Percentiles rank a stretch among this genome's conserved stretches.
These are phyloP conservation scores for Karstenula rhodostoma DNA, from an alignment of 2,329 filamentous ascomycete species.

Conservation along the genomic window DNA sequence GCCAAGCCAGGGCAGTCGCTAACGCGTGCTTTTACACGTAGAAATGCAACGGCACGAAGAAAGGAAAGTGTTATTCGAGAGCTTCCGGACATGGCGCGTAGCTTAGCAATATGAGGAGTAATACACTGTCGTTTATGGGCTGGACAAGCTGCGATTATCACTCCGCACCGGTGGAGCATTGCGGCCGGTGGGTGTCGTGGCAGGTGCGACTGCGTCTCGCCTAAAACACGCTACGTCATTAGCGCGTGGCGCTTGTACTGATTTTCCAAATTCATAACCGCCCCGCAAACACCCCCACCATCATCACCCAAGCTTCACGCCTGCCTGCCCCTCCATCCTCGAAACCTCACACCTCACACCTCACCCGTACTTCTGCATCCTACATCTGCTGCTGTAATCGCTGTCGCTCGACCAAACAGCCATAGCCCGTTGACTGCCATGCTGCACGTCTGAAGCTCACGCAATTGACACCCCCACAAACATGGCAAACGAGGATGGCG, in stretches of 20 bases:
- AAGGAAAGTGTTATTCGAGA: slow-evolving; percentile 14
- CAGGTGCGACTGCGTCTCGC: slow-evolving; percentile 5
- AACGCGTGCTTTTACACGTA: background rate
- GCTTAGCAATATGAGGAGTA: slow-evolving; percentile 1
- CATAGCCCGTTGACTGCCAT: slow-evolving; percentile 7
- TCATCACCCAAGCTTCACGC: slow-evolving; percentile 4
- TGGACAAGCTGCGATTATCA: background rate
- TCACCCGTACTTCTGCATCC: slow-evolving; percentile 2
- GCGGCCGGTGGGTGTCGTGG: background rate
- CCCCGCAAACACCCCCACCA: slow-evolving; percentile 7
- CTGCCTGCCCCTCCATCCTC: background rate
- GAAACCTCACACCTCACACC: slow-evolving; percentile 1
- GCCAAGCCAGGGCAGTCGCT: background rate
- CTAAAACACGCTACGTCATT: slow-evolving; percentile 1
- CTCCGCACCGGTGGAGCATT: background rate
- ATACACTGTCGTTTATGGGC: background rate
- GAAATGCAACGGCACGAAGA: slow-evolving; percentile 13
- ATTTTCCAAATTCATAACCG: background rate
- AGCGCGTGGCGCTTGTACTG: background rate
- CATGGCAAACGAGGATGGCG: slow-evolving; percentile 32
- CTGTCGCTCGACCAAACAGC: slow-evolving; percentile 6
- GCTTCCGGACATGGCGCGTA: background rate
- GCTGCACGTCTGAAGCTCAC: slow-evolving; percentile 9
- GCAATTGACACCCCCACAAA: slow-evolving; percentile 16
- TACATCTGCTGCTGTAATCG: slow-evolving; percentile 8